A percentile compares a stretch with the other conserved stretches of the same genome.
These are phyloP conservation scores for Gentiana straminea DNA, from an alignment of 257 asterid genomes.

Conservation along the genomic window DNA sequence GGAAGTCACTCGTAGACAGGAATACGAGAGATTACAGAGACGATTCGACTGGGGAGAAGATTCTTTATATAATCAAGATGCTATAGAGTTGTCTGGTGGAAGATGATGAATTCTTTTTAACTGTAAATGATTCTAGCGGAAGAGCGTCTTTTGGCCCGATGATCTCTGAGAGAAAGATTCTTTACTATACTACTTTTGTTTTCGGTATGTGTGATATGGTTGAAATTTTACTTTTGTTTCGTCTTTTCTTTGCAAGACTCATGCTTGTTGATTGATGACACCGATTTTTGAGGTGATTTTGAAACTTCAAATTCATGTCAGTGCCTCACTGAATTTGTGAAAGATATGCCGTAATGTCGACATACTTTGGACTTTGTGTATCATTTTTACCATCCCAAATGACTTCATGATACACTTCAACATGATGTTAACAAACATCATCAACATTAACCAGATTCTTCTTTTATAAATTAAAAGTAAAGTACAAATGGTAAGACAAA, in stretches of 20 bases:
- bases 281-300: too few relatives aligned
- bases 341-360: too few relatives aligned
- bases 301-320: too few relatives aligned
- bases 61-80: conserved; percentile 60
- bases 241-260: not conserved
- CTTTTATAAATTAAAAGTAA: too few relatives aligned
- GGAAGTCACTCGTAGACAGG: conserved; percentile 60
- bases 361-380: too few relatives aligned
- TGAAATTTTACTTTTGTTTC: not conserved
- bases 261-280: too few relatives aligned
- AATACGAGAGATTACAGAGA: conserved; percentile 64
- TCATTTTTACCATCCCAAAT: too few relatives aligned
- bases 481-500: too few relatives aligned
- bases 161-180: conserved; percentile 2
- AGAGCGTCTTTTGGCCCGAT: not conserved
- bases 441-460: too few relatives aligned
- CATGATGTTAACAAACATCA: too few relatives aligned
- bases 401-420: too few relatives aligned
- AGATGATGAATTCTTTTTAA: conserved; percentile 24
- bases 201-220: not conserved
- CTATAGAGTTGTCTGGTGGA: conserved; percentile 78
- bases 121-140: not conserved
- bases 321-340: too few relatives aligned
- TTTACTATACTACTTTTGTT: not conserved
- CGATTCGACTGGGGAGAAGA: conserved; percentile 87